Base-by-base conservation (phyloP, 495 filamentous ascomycete genomes). In the Aspergillus biplanus region DNA sequence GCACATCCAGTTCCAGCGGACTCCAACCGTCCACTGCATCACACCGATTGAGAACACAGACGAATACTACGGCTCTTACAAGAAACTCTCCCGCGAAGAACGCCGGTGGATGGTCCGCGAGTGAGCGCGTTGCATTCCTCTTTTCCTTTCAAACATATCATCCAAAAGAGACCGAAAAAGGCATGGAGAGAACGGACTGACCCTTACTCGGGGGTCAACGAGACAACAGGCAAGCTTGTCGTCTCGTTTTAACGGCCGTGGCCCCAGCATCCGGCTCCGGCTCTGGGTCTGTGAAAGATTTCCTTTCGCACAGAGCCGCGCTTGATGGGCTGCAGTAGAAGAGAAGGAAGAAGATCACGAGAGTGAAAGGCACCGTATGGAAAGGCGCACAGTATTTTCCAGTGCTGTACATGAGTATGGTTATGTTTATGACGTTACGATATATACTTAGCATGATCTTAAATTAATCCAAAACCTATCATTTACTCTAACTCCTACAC, bases 21-120 rank as follows among this genome's bases (percentile, higher is more conserved):
- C 78, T 6, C 81, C 83, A 6, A 80, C 76, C 31, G 76, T 85
- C 31, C 70, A 83, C 67, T 83, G 80, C 50, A 77, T 85, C 61
- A 83, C 80, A 6, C 81, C 81, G 0, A 82, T 85, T 66, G 79
- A 80, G 68, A 79, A 80, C 18, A 75, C 78, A 27, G 81, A 83
- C 21, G 82, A 85, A 55, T 85, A 83, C 65, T 82, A 85, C 52
- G 82, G 82, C 58, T 76, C 68, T 32, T 79, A 84, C 64, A 75
- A 71, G 37, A 85, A 82, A 71, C 71, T 85, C 64, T 72, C 76
- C 47, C 75, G 73, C 33, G 82, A 85, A 35, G 82, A 85, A 64
- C 71, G 80, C 58, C 74, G 82, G 58, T 85, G 82, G 82, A 69
- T 61, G 9, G 73, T 75, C 11, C 67, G 75, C 31, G 69, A 80